A percentile compares a stretch with the other conserved stretches of the same genome.
Conservation (phyloP, 2,329 filamentous ascomycete species). For the Neonectria neomacrospora region DNA sequence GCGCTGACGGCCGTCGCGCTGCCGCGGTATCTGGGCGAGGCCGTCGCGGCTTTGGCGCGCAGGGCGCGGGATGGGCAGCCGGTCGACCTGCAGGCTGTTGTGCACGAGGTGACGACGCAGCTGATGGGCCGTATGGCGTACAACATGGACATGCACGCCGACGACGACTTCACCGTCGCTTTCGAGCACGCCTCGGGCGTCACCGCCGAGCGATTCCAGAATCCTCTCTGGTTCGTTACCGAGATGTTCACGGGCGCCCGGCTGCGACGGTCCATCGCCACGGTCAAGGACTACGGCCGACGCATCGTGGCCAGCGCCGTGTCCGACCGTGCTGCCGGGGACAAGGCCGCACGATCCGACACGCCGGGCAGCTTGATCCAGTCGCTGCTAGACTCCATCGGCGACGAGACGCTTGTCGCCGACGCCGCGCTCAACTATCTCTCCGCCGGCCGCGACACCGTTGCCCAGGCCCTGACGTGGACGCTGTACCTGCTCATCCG, state of each 20-base stretch:
- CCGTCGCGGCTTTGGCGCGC: conserved; percentile 52
- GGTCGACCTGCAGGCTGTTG: conserved; percentile 68
- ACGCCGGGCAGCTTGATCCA: conserved; percentile 68
- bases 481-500: conserved; percentile 69
- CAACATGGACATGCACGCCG: conserved; percentile 73
- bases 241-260: conserved; percentile 60
- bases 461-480: conserved; percentile 73
- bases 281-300: conserved; percentile 66
- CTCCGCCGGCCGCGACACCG: conserved; percentile 72
- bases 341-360: conserved; percentile 27
- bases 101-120: conserved; percentile 72
- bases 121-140: conserved; percentile 77
- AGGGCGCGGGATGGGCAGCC: conserved; percentile 42
- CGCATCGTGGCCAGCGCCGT: conserved; percentile 67
- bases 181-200: conserved; percentile 72
- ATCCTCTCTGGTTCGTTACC: conserved; percentile 70
- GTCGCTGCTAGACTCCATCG: conserved; percentile 67
- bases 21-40: conserved; percentile 62
- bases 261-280: conserved; percentile 60
- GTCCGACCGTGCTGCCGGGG: conserved; percentile 42
- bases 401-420: conserved; percentile 64
- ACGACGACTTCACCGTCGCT: conserved; percentile 68
- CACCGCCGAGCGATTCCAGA: conserved; percentile 72
- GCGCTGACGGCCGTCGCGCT: conserved; percentile 67
- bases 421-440: conserved; percentile 75